These are phyloP conservation scores for Ganoderma leucocontextum DNA, from an alignment of 1,284 basidiomycete species.

Conservation along the genomic window DNA sequence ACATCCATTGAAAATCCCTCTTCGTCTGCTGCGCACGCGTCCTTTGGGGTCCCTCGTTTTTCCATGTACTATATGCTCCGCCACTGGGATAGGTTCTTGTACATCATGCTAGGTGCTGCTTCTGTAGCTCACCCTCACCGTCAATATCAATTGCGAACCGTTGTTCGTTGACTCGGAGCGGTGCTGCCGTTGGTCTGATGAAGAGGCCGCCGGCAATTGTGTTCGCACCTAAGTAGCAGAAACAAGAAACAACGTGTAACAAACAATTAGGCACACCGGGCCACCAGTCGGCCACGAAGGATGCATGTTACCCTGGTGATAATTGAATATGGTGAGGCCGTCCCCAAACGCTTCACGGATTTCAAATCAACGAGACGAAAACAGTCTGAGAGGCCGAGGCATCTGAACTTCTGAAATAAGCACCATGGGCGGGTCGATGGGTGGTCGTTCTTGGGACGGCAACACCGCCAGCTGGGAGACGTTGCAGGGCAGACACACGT, in stretches of 20 bases:
- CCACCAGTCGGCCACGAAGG: not conserved
- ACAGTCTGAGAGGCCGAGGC: too few relatives aligned
- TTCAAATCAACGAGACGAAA: too few relatives aligned
- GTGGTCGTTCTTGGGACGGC: not conserved
- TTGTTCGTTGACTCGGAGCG: not conserved
- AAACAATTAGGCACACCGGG: not conserved
- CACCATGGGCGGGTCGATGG: not conserved
- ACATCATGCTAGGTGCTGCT: slow-evolving; percentile 17
- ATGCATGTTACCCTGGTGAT: not conserved
- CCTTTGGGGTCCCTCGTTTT: slow-evolving; percentile 23
- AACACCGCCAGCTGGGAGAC: not conserved
- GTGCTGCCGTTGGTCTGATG: not conserved
- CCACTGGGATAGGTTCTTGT: slow-evolving; percentile 17
- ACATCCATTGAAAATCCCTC: slow-evolving; percentile 13
- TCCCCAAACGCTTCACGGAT: not conserved
- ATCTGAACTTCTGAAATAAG: too few relatives aligned
- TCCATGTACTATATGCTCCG: slow-evolving; percentile 11
- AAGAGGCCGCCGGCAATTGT: too few relatives aligned
- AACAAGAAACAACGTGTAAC: not conserved
- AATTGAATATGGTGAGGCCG: not conserved
- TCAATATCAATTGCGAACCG: slow-evolving; percentile 11
- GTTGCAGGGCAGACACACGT: not conserved
- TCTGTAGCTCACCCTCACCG: slow-evolving; percentile 5
- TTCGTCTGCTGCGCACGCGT: slow-evolving; percentile 33
- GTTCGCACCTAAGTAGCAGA: too few relatives aligned